phyloP scores from a whole-genome alignment of 164 flowering plant genomes.

The Magnolia officinalis region DNA sequence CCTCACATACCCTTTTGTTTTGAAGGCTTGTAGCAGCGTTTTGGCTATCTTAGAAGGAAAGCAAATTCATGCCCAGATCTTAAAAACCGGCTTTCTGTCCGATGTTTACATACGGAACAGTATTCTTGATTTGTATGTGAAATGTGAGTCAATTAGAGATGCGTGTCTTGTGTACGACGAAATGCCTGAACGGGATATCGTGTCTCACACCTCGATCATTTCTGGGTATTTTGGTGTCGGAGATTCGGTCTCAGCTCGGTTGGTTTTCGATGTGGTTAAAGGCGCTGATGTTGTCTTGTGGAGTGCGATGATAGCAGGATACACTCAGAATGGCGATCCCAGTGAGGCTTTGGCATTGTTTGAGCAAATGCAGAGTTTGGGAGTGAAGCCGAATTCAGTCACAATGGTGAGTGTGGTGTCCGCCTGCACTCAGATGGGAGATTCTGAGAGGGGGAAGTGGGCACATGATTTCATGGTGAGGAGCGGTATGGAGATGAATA shows the following conservation, averaged over 20 bases:
- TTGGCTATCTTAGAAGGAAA: constrained; percentile 11
- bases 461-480: constrained; percentile 14
- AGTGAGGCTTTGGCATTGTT: constrained; percentile 19
- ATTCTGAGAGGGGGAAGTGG: constrained; percentile 10
- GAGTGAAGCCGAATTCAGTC: constrained; percentile 18
- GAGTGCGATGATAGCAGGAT: constrained; percentile 25
- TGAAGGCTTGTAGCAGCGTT: constrained; percentile 18
- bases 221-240: constrained; percentile 13
- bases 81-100: constrained; percentile 14
- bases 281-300: constrained; percentile 16
- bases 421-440: constrained; percentile 21
- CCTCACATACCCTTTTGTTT: constrained; percentile 23
- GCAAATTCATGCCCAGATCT: constrained; percentile 14
- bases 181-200: constrained; percentile 21
- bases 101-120: constrained; percentile 13
- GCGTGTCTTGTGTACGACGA: constrained; percentile 20
- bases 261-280: constrained; percentile 15
- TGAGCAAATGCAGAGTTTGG: constrained; percentile 14
- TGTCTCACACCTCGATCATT: constrained; percentile 17
- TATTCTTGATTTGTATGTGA: constrained; percentile 17
- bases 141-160: constrained; percentile 8
- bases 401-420: constrained; percentile 20
- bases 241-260: constrained; percentile 18
- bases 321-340: constrained; percentile 19
- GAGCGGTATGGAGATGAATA: constrained; percentile 16